A percentile compares a stretch with the other conserved stretches of the same genome.
Conservation (phyloP, 2,329 filamentous ascomycete species). For the Trichoderma breve region DNA sequence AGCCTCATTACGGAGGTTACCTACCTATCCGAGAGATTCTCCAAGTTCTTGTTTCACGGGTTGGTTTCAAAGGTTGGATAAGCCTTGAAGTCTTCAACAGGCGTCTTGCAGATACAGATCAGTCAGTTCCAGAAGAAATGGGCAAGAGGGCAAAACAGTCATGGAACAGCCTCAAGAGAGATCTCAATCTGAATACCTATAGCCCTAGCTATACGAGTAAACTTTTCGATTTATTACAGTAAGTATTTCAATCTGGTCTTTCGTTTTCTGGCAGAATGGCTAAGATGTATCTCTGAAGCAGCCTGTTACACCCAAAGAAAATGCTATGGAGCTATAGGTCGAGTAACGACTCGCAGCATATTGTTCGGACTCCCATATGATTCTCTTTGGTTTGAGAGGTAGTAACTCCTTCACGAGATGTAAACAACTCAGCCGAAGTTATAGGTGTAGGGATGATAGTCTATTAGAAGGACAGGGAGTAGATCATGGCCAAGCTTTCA, state of each 20-base stretch:
- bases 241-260: neutral
- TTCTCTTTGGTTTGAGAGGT: neutral
- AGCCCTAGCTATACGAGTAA: neutral
- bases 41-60: conserved; percentile 58
- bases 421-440: no score
- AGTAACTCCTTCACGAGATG: neutral
- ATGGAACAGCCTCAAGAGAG: conserved; percentile 43
- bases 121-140: conserved; percentile 59
- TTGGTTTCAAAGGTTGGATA: conserved; percentile 67
- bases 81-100: conserved; percentile 69
- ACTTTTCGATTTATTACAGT: neutral
- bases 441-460: neutral
- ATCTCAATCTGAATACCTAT: conserved; percentile 27
- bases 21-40: conserved; percentile 63
- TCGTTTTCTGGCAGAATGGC: neutral
- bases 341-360: neutral
- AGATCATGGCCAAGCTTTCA: neutral
- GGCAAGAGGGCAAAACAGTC: conserved; percentile 55
- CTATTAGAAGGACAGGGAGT: neutral
- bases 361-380: neutral
- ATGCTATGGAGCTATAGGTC: neutral
- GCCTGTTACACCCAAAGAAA: neutral
- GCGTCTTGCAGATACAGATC: conserved; percentile 46
- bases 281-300: neutral
- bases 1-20: conserved; percentile 62